Evolutionary conservation across 805 yeast species (phyloP), one percentile per base, ranked within the genome.

Genomic region (Monosporozyma aquatica): DNA sequence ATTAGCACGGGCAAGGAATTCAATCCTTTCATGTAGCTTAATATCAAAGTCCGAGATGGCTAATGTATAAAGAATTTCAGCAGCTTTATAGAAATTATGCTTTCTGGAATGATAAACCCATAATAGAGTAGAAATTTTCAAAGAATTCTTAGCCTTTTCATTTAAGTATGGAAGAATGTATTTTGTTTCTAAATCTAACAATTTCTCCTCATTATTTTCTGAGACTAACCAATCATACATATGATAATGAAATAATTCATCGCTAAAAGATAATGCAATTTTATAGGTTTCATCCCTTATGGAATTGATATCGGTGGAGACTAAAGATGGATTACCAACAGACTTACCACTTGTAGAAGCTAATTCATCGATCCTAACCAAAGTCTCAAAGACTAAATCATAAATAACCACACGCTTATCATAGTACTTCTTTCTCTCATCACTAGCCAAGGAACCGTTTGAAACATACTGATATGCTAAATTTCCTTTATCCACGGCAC

Each of bases 41-140:
- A 90, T 68, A 9, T 74, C 72, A 59, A 87, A 86, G 41, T 78
- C 80, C 14, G 94, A 82, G 17, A 78, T 66, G 0, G 96, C 82
- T 43, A 92, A 66, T 5, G 76, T 72, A 53, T 82, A 82, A 38
- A 87, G 67, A 18, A 84, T 82, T 49, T 75, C 75, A 0, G 97
- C 95, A n/a, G 97, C 95, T 28, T 79, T 78, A 52, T 75, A 79
- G 59, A 80, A 82, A 46, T 80, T 75, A 37, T 82, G 86, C 49
- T 84, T 76, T 60, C 82, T 86, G 17, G 95, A 87, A 54, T 85
- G 84, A 61, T 84, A 90, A 37, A 82, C 72, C 95, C 97, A 90
- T 44, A 92, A 67, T 46, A 92, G 64, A 50, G 86, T 86, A 4
- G 95, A 87, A 61, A 86, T 75, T 32, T 77, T 76, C 41, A 87